Percentiles rank a stretch among this genome's conserved stretches.
Evolutionary conservation across 2,329 filamentous ascomycete species (phyloP).

Genomic region (Penicillium sp.): DNA sequence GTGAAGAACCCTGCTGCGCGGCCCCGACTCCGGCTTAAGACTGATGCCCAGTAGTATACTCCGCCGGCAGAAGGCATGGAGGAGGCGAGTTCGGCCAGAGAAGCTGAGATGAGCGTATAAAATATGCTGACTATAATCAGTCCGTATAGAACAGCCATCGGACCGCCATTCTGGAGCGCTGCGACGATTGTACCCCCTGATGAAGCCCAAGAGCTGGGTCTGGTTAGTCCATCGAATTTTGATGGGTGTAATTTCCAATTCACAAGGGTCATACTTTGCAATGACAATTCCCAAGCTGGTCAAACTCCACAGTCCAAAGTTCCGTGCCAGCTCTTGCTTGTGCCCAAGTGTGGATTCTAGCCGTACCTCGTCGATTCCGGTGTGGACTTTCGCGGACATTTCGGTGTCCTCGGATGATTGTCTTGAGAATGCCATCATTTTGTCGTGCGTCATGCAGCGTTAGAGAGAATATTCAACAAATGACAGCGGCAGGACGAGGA

Average conservation of each 20-base stretch:
- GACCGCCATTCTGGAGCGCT: conserved; percentile 58
- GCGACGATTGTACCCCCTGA: conserved; percentile 56
- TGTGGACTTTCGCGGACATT: conserved; percentile 6
- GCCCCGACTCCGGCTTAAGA: conserved; percentile 50
- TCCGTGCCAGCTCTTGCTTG: conserved; percentile 57
- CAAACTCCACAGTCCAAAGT: conserved; percentile 56
- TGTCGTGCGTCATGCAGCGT: not conserved
- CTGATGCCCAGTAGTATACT: conserved; percentile 59
- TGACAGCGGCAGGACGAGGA: not conserved
- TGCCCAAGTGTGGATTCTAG: conserved; percentile 47
- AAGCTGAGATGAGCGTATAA: conserved; percentile 55
- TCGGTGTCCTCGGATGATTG: conserved; percentile 4
- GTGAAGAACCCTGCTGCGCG: conserved; percentile 44
- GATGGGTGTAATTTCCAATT: not conserved
- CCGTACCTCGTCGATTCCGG: conserved; percentile 23
- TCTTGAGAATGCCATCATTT: conserved; percentile 8
- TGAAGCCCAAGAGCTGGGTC: conserved; percentile 56
- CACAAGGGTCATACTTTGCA: conserved; percentile 30
- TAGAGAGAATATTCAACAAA: not conserved
- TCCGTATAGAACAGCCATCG: conserved; percentile 59
- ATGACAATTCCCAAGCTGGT: conserved; percentile 58
- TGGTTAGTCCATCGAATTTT: not conserved
- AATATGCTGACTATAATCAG: conserved; percentile 49
- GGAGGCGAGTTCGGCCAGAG: conserved; percentile 56
- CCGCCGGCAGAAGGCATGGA: conserved; percentile 55